A percentile compares a stretch with the other conserved stretches of the same genome.
phyloP scores from a whole-genome alignment of 495 filamentous ascomycete genomes.

The Margaritispora aquatica region DNA sequence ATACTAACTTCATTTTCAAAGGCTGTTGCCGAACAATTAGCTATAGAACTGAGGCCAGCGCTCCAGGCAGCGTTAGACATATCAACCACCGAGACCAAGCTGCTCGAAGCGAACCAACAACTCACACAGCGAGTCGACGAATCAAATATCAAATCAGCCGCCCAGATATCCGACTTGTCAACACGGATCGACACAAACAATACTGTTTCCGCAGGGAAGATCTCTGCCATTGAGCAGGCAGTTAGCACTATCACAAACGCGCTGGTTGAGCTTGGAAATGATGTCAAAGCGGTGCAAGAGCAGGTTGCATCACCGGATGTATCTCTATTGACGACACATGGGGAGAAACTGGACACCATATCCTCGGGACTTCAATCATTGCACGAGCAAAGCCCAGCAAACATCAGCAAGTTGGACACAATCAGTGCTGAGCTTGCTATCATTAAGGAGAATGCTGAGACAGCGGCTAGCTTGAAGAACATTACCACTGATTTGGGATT shows the following conservation, averaged over 20 bases:
- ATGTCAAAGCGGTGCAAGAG: slow-evolving; percentile 18
- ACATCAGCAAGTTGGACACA: slow-evolving; percentile 18
- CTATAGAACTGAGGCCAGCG: slow-evolving; percentile 18
- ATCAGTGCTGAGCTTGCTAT: slow-evolving; percentile 15
- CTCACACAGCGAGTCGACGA: slow-evolving; percentile 18
- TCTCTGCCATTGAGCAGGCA: slow-evolving; percentile 18
- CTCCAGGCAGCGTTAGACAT: slow-evolving; percentile 21
- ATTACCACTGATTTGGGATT: slow-evolving; percentile 14
- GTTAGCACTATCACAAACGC: slow-evolving; percentile 17
- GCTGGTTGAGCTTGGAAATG: slow-evolving; percentile 14
- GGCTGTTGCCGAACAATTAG: slow-evolving; percentile 20
- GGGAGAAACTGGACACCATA: slow-evolving; percentile 18
- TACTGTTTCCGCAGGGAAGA: slow-evolving; percentile 13
- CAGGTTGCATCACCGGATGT: slow-evolving; percentile 18
- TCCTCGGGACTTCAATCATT: slow-evolving; percentile 15
- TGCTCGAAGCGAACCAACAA: slow-evolving; percentile 13
- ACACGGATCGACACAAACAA: slow-evolving; percentile 11
- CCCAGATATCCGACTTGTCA: slow-evolving; percentile 16
- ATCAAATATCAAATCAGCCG: slow-evolving; percentile 7
- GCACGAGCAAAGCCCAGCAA: slow-evolving; percentile 11
- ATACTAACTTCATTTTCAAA: too few relatives aligned
- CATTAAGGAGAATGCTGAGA: slow-evolving; percentile 13
- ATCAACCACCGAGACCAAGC: slow-evolving; percentile 17
- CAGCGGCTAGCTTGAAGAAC: slow-evolving; percentile 5
- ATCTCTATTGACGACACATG: slow-evolving; percentile 14